phyloP scores from a whole-genome alignment of 139 green algal genomes.

The Tetradesmus obliquus region DNA sequence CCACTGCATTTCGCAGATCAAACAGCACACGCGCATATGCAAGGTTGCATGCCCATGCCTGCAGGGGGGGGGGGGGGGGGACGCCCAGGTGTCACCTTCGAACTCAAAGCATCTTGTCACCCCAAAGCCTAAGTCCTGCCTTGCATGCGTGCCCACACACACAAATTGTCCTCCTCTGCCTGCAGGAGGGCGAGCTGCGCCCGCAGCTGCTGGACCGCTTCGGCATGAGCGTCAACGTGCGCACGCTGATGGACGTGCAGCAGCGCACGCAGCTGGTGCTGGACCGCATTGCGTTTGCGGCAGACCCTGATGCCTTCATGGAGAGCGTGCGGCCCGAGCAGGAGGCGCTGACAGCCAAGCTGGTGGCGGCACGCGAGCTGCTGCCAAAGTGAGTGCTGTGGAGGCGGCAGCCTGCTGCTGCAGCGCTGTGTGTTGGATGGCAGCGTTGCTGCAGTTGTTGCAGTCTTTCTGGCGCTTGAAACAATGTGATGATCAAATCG shows the following conservation, averaged over 20 bases:
- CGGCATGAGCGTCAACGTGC: conserved; percentile 85
- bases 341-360: conserved; percentile 72
- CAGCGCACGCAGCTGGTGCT: conserved; percentile 88
- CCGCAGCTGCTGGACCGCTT: conserved; percentile 98
- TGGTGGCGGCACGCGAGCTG: conserved; percentile 69
- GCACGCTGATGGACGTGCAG: conserved; percentile 79
- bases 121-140: too few species aligned
- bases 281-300: conserved; percentile 87
- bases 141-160: too few species aligned
- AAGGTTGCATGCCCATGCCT: too few species aligned
- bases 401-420: neutral
- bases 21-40: too few species aligned
- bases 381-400: conserved; percentile 52
- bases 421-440: neutral
- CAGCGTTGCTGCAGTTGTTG: neutral
- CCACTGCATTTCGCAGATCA: too few species aligned
- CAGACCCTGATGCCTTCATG: conserved; percentile 77
- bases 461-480: neutral
- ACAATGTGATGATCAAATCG: neutral
- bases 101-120: too few species aligned
- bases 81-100: too few species aligned
- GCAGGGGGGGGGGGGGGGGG: too few species aligned
- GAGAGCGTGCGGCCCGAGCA: conserved; percentile 66
- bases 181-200: conserved; percentile 91
- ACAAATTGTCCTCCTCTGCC: neutral